A percentile compares a stretch with the other conserved stretches of the same genome.
Conservation (phyloP, 2,329 filamentous ascomycete species). For the Stachybotrys elegans region DNA sequence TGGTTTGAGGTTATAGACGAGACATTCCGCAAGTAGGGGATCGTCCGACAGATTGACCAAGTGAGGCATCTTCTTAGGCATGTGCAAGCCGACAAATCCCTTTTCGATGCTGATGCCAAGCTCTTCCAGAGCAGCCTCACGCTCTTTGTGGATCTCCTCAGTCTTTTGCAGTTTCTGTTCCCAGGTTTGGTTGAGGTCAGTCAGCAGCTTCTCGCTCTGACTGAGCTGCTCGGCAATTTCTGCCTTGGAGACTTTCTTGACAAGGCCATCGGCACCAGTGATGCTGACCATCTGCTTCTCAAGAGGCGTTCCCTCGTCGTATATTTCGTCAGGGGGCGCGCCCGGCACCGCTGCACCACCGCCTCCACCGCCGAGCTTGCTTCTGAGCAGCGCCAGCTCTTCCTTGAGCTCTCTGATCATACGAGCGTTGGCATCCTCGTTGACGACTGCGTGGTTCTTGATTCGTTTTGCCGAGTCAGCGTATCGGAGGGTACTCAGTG, state of each 20-base stretch:
- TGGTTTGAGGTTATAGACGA: constrained; percentile 97
- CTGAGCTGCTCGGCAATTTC: constrained; percentile 95
- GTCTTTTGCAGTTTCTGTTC: constrained; percentile 94
- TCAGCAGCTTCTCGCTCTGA: constrained; percentile 93
- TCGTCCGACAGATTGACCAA: constrained; percentile 96
- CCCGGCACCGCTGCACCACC: constrained; percentile 42
- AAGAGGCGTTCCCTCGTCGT: constrained; percentile 84
- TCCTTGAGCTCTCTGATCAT: constrained; percentile 99
- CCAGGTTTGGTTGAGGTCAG: constrained; percentile 97
- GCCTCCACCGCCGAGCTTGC: constrained; percentile 65
- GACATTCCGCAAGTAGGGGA: constrained; percentile 86
- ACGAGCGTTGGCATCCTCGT: constrained; percentile 96
- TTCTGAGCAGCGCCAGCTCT: constrained; percentile 77
- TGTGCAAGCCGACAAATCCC: constrained; percentile 90
- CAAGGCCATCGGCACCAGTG: constrained; percentile 72
- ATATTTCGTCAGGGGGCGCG: constrained; percentile 69
- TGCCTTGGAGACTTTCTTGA: constrained; percentile 96
- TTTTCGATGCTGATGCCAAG: constrained; percentile 99
- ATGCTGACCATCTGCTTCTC: constrained; percentile 97
- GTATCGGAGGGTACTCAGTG: constrained; percentile 89
- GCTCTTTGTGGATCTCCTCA: constrained; percentile 95
- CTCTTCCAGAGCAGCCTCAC: constrained; percentile 91
- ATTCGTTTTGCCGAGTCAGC: constrained; percentile 97
- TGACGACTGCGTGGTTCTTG: constrained; percentile 99
- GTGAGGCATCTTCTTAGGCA: constrained; percentile 99